A percentile compares a stretch with the other conserved stretches of the same genome.
phyloP scores from a whole-genome alignment of 805 yeast species.

The Kodamaea sagamina region DNA sequence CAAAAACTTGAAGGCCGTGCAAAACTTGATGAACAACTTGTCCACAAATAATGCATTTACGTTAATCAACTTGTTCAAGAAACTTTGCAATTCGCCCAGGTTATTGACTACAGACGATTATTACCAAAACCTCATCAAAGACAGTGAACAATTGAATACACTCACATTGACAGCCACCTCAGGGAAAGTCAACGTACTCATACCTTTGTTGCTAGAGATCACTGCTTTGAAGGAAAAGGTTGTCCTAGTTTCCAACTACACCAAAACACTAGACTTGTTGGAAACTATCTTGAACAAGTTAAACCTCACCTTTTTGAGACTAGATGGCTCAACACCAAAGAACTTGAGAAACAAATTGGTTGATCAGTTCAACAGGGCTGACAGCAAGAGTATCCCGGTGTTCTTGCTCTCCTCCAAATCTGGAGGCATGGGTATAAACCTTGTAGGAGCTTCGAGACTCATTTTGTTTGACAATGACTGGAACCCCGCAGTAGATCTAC shows the following conservation, averaged over 20 bases:
- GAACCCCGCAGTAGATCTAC: slow-evolving; percentile 92
- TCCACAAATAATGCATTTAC: slow-evolving; percentile 53
- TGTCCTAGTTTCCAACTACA: slow-evolving; percentile 84
- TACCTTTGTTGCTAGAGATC: slow-evolving; percentile 56
- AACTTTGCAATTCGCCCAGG: slow-evolving; percentile 81
- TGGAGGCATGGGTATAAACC: slow-evolving; percentile 91
- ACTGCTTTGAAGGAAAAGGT: slow-evolving; percentile 59
- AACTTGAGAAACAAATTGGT: slow-evolving; percentile 67
- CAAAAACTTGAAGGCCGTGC: slow-evolving; percentile 37
- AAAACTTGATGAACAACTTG: slow-evolving; percentile 28
- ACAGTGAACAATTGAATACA: slow-evolving; percentile 16
- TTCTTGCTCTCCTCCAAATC: slow-evolving; percentile 85
- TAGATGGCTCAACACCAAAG: slow-evolving; percentile 84
- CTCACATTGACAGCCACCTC: slow-evolving; percentile 14
- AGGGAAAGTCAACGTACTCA: slow-evolving; percentile 69
- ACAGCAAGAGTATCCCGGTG: slow-evolving; percentile 47
- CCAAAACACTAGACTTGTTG: slow-evolving; percentile 79
- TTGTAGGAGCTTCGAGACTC: slow-evolving; percentile 86
- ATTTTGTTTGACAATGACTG: slow-evolving; percentile 91
- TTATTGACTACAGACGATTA: slow-evolving; percentile 53
- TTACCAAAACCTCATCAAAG: slow-evolving; percentile 25
- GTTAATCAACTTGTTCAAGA: slow-evolving; percentile 72
- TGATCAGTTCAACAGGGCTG: slow-evolving; percentile 59
- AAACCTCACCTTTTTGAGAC: slow-evolving; percentile 54
- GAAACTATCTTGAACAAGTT: slow-evolving; percentile 55